Base-by-base conservation (phyloP, 495 filamentous ascomycete genomes). In the Diplogelasinospora grovesii region DNA sequence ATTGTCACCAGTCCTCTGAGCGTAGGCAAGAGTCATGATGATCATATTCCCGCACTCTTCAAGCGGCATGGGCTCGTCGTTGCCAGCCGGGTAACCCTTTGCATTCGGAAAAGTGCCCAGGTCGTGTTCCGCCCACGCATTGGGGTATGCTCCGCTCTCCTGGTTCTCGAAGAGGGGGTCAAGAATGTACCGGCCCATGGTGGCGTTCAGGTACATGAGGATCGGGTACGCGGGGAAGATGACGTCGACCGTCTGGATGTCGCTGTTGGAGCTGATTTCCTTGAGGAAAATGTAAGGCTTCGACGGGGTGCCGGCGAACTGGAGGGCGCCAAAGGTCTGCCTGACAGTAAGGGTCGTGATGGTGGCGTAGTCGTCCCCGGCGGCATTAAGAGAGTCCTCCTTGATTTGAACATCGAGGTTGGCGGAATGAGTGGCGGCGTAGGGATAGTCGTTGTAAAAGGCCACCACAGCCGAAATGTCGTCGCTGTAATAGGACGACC, bases 1-100 rank as follows among this genome's bases (percentile, higher is more conserved):
- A 5, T 24, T 58, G 36, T 74, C 68, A 13, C 57, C 46, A 0
- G 70, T 63, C 5, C 57, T 59, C 52, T 75, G 68, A 1, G 60
- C 66, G 40, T 75, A 75, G 0, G 70, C 81, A 30, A 96, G 65
- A 0, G 80, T 84, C 85, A 94, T 90, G 59, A 95, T 92, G 33
- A 96, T 69, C 70, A 96, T 95, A 52, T 96, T 90, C 6, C 89
- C 89, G 49, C 89, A 95, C 57, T 96, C 90, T 54, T 97, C 90
- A 16, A 97, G 77, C 0, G 90, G 90, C 87, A 93, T 93, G 14
- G 89, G 80, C 61, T 97, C 89, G 47, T 94, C 86, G 4, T 75
- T 66, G 14, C 89, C 90, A 30, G 83, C 78, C 0, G 85, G 74
- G 57, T 95, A 90, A 3, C 90, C 90, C 10, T 83, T 89, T n/a